Evolutionary conservation across 2,329 filamentous ascomycete genomes (phyloP).

Genomic region (Celoporthe dispersa): DNA sequence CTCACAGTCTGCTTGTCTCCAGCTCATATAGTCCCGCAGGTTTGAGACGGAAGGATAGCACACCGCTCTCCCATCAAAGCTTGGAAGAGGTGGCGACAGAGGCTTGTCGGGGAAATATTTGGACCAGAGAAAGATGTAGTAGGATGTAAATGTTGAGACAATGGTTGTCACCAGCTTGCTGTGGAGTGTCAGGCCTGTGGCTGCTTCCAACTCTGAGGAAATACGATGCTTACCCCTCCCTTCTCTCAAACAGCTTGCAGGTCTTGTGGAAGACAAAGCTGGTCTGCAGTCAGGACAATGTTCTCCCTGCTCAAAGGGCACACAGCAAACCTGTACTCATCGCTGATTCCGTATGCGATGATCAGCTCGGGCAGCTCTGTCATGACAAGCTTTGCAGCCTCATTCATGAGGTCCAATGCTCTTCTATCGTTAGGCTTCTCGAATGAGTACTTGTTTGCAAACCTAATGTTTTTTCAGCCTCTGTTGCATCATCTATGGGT

Average conservation of each 20-base stretch:
- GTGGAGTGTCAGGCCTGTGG: conserved; percentile 24
- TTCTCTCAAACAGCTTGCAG: conserved; percentile 81
- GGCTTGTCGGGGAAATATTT: conserved; percentile 73
- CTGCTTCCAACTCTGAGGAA: too few species aligned
- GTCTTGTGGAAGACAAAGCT: conserved; percentile 86
- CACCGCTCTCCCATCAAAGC: conserved; percentile 91
- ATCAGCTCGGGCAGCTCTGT: conserved; percentile 82
- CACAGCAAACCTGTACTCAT: conserved; percentile 75
- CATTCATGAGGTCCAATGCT: conserved; percentile 93
- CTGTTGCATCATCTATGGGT: neutral
- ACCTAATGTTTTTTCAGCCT: conserved; percentile 52
- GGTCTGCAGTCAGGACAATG: neutral
- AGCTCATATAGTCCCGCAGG: conserved; percentile 92
- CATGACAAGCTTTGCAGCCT: conserved; percentile 83
- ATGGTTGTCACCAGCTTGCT: conserved; percentile 92
- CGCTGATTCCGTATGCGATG: conserved; percentile 90
- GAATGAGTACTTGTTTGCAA: conserved; percentile 83
- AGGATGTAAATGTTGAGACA: conserved; percentile 89
- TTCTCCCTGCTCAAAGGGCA: neutral
- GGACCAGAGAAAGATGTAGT: conserved; percentile 84
- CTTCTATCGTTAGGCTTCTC: conserved; percentile 90
- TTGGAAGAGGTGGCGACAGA: conserved; percentile 76
- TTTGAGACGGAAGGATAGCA: conserved; percentile 84
- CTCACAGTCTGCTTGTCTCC: conserved; percentile 95
- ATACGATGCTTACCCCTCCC: conserved; percentile 64